Evolutionary conservation across 345 rosid genomes (phyloP), one percentile per base, ranked within the genome.

Genomic region (Sonneratia alba): DNA sequence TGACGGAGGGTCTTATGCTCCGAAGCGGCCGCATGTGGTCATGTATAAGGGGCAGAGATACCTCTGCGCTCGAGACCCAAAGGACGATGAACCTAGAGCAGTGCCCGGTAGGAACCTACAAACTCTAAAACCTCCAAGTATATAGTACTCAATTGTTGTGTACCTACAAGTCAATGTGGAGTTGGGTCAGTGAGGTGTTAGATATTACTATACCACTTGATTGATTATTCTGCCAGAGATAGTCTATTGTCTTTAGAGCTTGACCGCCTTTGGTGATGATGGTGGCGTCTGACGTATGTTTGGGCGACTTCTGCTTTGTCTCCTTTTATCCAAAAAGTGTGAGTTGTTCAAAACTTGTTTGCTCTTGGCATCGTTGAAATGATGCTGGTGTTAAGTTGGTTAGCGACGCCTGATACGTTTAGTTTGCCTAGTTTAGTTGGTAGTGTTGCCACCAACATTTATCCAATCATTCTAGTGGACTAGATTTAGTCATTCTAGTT

Each of bases 31-130:
- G 4, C 89, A 83, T 77, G 82, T 87, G 75, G 97, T 95, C 72
- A 85, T 83, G 84, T 90, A 87, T 81, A 95, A 88, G 84, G 96
- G 97, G 6, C 99, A 95, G 89, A 87, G 97, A 56, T 92, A 90
- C 72, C 83, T 81, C 1, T 85, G 87, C 67, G 87, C 90, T 7
- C 86, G 93, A 14, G 97, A 92, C 69, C 71, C 83, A 2, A 92
- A 95, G 86, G 96, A 89, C 75, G 96, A 89, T 79, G 93, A 93
- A 4, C 96, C 91, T 36, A 85, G 87, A 81, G 86, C 83, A 62
- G 83, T 95, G 22, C 97, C 92, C 38, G 97, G 99, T 95, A 70
- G 86, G 89, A 22, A 42, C 8, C 8, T 6, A 36, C 45, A 37
- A 38, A 66, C 42, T 36, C 24, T 36, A 37, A 5, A 14, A 7